These are phyloP conservation scores for Debaryomyces fabryi DNA, from an alignment of 1,139 yeast genomes.

Conservation along the genomic window DNA sequence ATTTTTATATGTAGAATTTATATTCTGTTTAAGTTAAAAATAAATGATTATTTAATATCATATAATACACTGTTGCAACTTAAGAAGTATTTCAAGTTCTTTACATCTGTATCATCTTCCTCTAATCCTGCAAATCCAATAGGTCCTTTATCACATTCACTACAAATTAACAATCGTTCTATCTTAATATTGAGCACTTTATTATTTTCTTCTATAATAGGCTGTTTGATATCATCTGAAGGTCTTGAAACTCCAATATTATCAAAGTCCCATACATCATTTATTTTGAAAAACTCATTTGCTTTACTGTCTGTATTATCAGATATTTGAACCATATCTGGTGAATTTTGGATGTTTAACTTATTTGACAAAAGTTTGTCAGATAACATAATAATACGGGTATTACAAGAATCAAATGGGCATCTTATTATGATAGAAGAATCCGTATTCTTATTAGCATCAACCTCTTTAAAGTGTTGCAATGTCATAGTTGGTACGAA, in stretches of 20 bases:
- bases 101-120: constrained; percentile 31
- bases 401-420: constrained; percentile 39
- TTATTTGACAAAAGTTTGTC: constrained; percentile 17
- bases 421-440: constrained; percentile 29
- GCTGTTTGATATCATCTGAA: constrained; percentile 26
- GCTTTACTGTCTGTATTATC: constrained; percentile 14
- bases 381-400: constrained; percentile 36
- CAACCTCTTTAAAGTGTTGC: constrained; percentile 3
- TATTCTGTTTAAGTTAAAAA: neutral
- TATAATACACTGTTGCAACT: constrained; percentile 48
- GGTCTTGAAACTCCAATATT: constrained; percentile 73
- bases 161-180: constrained; percentile 59
- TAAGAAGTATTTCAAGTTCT: constrained; percentile 46
- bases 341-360: constrained; percentile 27
- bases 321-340: constrained; percentile 28
- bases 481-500: constrained; percentile 3
- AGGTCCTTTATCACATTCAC: constrained; percentile 78
- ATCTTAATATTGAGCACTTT: constrained; percentile 30
- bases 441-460: neutral
- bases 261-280: constrained; percentile 76
- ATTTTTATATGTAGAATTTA: neutral
- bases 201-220: constrained; percentile 20
- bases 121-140: constrained; percentile 63
- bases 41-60: constrained; percentile 18
- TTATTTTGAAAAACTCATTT: constrained; percentile 39